Base-by-base conservation (phyloP, 2,329 filamentous ascomycete species). In the Ascochyta koolunga region DNA sequence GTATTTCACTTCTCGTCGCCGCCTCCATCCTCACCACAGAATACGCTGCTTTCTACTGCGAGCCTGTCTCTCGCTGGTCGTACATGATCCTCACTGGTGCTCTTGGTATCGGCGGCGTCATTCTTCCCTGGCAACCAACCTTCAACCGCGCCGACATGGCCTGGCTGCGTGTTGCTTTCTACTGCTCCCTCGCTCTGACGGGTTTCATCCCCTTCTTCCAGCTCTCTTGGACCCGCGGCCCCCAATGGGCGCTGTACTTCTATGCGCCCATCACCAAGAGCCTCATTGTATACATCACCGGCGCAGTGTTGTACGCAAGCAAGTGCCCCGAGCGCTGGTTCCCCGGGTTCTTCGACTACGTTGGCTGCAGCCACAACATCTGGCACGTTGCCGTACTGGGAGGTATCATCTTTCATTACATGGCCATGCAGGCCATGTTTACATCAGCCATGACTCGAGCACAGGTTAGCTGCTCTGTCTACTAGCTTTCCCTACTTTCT, bases 1-100 rank as follows among this genome's bases (percentile, higher is more conserved):
- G 95, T 50, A 99, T 99, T 64, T 96, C 93, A 1, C 81, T 99
- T 44, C 84, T 99, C 22, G 95, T 99, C 46, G 91, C 95, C 2
- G 92, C 95, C 9, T 96, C 91, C 51, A 99, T 99, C 78, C 91
- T 98, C 84, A 97, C 95, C 2, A 96, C 92, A 31, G 95, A 99
- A 74, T 99, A 98, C 79, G 97, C 95, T 0, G 95, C 93, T 21
- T 99, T 99, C 76, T 99, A 99, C 80, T 97, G 95, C 79, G 95
- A 99, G 69, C 93, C 95, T 3, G 68, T 89, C 40, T 93, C 89
- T 64, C 89, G 93, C 50, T 95, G 89, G 84, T 81, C 85, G 11
- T 99, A 98, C 77, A 95, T 99, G 80, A 76, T 83, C 36, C 80
- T 90, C 43, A 98, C 95, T 2, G 88, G 90, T 52, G 73, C 88